Evolutionary conservation across 2,329 filamentous ascomycete genomes (phyloP).

Genomic region (Claviceps sp.): DNA sequence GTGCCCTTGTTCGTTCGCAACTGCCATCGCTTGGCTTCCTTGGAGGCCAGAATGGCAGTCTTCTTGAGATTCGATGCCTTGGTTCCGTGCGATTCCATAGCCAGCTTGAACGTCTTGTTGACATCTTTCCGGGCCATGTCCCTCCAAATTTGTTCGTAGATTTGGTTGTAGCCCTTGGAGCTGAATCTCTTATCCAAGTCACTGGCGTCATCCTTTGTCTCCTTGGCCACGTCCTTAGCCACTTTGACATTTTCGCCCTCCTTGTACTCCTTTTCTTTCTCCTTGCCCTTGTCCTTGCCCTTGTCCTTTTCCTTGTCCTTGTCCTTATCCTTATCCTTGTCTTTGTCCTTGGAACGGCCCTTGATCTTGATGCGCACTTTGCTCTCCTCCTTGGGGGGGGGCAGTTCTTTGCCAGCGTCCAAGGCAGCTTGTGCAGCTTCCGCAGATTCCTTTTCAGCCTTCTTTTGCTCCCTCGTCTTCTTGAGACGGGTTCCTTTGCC

Average conservation of each 20-base stretch:
- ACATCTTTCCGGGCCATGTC: constrained; percentile 90
- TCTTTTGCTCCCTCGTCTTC: constrained; percentile 81
- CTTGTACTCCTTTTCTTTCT: constrained; percentile 28
- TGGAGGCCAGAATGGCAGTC: constrained; percentile 90
- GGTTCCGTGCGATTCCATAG: constrained; percentile 69
- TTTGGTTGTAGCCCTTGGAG: constrained; percentile 89
- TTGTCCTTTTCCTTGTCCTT: constrained; percentile 39
- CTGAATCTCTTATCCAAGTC: constrained; percentile 55
- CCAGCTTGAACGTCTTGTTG: constrained; percentile 81
- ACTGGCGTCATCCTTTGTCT: constrained; percentile 36
- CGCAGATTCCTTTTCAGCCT: constrained; percentile 68
- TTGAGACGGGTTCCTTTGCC: constrained; percentile 59
- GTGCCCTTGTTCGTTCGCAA: constrained; percentile 95
- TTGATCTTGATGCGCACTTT: constrained; percentile 54
- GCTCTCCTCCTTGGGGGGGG: constrained; percentile 39
- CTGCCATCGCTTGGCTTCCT: constrained; percentile 96
- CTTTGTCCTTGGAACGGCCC: constrained; percentile 32
- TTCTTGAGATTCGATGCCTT: constrained; percentile 96
- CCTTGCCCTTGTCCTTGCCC: constrained; percentile 24
- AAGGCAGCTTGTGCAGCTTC: constrained; percentile 77
- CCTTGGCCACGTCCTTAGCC: constrained; percentile 34
- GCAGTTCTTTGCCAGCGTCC: constrained; percentile 62
- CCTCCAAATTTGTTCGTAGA: constrained; percentile 95
- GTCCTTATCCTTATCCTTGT: constrained; percentile 32
- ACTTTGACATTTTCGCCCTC: constrained; percentile 27